Base-by-base conservation (phyloP, 352 stramenopile species). In the Phytopythium litorale region DNA sequence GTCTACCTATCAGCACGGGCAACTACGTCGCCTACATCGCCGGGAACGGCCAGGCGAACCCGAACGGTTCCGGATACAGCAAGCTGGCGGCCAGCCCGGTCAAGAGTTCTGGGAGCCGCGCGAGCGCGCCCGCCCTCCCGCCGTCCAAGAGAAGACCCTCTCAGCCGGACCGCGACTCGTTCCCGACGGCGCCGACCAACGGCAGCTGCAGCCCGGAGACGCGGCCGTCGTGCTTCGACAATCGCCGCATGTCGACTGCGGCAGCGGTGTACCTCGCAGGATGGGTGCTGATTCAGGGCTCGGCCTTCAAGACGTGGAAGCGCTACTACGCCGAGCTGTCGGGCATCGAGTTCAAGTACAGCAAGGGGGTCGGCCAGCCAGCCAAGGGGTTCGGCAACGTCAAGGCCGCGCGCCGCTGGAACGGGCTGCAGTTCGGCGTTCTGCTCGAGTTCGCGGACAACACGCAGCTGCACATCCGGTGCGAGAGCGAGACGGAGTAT, bases 271-370 rank as follows among this genome's bases (percentile, higher is more conserved):
- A 81, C 7, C 75, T 81, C 59, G 76, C 73, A n/a, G 81, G 79
- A 8, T 92, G 81, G 80, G 64, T 94, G 12, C 84, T 78, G 56
- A 78, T 91, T 48, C 76, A 88, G 58, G 71, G 70, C 63, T 69
- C 68, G n/a, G 79, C 77, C 15, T 77, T 91, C 33, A 84, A 76
- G 57, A 53, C 66, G 58, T 94, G 84, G 84, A 91, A 91, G 58
- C 73, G 74, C 12, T 87, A 87, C 53, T 90, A 84, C 53, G 84
- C 81, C 0, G 79, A 88, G 50, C 66, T 92, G 3, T 89, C 84
- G 0, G 84, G 84, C 0, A 61, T 81, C 4, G 82, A 94, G 43
- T 91, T 94, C 54, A 85, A 86, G 62, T 92, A 87, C 76, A 84
- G 77, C 60, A 78, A 83, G 30, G 81, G 76, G 2, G 70, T 71